These are phyloP conservation scores for barrel medic (Medicago truncatula) DNA, from an alignment of 306 rosid species.

Conservation along the genomic window MtrunA17r5.0-ANR NC_053047.1:7695001-7695500, in stretches of 20 bases:
- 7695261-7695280: constrained; percentile 54
- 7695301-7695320: constrained; percentile 49
- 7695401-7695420: constrained; percentile 54
- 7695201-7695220: constrained; percentile 55
- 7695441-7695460: constrained; percentile 53
- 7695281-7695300: constrained; percentile 49
- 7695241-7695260: constrained; percentile 59
- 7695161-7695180: constrained; percentile 55
- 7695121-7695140: constrained; percentile 61
- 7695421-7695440: constrained; percentile 57
- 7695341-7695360: constrained; percentile 61
- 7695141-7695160: constrained; percentile 61
- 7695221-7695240: constrained; percentile 56
- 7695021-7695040: constrained; percentile 54
- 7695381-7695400: constrained; percentile 53
- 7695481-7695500: constrained; percentile 53
- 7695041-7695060: constrained; percentile 71
- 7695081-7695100: constrained; percentile 65
- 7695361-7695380: constrained; percentile 49
- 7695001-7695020: constrained; percentile 58
- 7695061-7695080: constrained; percentile 63
- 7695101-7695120: constrained; percentile 58
- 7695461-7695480: constrained; percentile 54
- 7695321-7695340: constrained; percentile 53
- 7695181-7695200: constrained; percentile 50